Conservation (phyloP, 257 asterid species). For the Eucommia ulmoides region DNA sequence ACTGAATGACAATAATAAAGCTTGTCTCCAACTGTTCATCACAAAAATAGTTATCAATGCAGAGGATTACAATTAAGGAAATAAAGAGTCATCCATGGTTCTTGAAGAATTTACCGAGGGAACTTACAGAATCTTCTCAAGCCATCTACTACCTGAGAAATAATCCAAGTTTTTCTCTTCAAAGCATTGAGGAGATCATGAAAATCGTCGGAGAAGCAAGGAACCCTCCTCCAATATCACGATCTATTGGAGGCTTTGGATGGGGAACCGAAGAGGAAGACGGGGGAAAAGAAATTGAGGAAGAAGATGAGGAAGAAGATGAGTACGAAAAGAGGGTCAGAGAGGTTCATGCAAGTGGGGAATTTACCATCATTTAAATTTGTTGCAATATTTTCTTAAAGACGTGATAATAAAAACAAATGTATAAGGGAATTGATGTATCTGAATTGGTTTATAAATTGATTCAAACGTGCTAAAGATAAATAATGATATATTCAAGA, state of each 20-base stretch:
- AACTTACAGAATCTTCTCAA: slow-evolving; percentile 60
- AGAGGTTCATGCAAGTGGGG: not conserved
- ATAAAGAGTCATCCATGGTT: slow-evolving; percentile 79
- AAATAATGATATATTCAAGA: too few species aligned
- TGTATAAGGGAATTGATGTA: too few species aligned
- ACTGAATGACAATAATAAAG: too few species aligned
- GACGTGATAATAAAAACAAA: too few species aligned
- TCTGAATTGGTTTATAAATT: too few species aligned
- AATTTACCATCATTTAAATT: not conserved
- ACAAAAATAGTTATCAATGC: too few species aligned
- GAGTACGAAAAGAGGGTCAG: slow-evolving; percentile 17
- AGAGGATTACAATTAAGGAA: slow-evolving; percentile 57
- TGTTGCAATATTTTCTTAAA: too few species aligned
- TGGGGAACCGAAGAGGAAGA: slow-evolving; percentile 69
- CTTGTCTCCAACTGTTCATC: too few species aligned
- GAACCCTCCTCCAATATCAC: slow-evolving; percentile 46
- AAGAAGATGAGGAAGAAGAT: slow-evolving; percentile 24
- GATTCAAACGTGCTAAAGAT: too few species aligned
- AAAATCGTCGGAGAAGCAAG: slow-evolving; percentile 68
- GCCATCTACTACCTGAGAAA: slow-evolving; percentile 45
- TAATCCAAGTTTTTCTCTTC: slow-evolving; percentile 58
- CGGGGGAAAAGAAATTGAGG: slow-evolving; percentile 28
- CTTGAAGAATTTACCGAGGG: slow-evolving; percentile 70
- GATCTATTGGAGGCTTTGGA: slow-evolving; percentile 49
- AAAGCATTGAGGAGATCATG: slow-evolving; percentile 54